These are phyloP conservation scores for Ascoidea tarda DNA, from an alignment of 805 yeast species.

Conservation along the genomic window DNA sequence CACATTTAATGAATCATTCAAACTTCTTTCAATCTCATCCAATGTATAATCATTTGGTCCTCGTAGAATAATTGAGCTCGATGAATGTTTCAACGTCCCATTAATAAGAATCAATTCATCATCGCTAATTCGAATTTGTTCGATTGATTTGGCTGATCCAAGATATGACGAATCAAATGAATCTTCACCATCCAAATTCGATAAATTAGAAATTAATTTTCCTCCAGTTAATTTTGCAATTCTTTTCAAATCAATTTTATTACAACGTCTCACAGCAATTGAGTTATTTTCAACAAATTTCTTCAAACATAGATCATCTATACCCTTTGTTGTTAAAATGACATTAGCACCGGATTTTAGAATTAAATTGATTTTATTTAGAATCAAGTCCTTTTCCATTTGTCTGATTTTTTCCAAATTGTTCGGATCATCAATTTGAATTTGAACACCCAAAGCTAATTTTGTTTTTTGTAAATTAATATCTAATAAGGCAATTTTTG, in stretches of 20 bases:
- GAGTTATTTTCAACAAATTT: constrained; percentile 84
- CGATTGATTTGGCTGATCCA: constrained; percentile 85
- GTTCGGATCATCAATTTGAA: constrained; percentile 94
- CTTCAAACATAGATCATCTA: constrained; percentile 83
- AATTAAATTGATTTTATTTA: constrained; percentile 73
- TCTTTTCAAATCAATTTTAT: constrained; percentile 90
- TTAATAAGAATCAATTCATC: constrained; percentile 91
- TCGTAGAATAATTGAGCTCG: constrained; percentile 82
- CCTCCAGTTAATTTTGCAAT: constrained; percentile 99
- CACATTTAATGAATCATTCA: constrained; percentile 88
- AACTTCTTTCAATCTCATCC: constrained; percentile 97
- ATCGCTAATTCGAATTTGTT: constrained; percentile 82
- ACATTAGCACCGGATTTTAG: constrained; percentile 87
- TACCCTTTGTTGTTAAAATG: constrained; percentile 85
- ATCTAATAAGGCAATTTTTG: constrained; percentile 81
- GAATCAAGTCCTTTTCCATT: constrained; percentile 74
- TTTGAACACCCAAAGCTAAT: constrained; percentile 97
- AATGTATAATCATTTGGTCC: constrained; percentile 92
- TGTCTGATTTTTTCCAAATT: constrained; percentile 86
- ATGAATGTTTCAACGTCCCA: constrained; percentile 83
- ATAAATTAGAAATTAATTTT: constrained; percentile 69
- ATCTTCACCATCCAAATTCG: constrained; percentile 93
- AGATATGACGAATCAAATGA: constrained; percentile 72
- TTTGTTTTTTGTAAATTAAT: constrained; percentile 89
- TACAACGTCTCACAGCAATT: constrained; percentile 94